Percentiles rank a stretch among this genome's conserved stretches.
Conservation (phyloP, 257 asterid species). For the Fraxinus americana region DNA sequence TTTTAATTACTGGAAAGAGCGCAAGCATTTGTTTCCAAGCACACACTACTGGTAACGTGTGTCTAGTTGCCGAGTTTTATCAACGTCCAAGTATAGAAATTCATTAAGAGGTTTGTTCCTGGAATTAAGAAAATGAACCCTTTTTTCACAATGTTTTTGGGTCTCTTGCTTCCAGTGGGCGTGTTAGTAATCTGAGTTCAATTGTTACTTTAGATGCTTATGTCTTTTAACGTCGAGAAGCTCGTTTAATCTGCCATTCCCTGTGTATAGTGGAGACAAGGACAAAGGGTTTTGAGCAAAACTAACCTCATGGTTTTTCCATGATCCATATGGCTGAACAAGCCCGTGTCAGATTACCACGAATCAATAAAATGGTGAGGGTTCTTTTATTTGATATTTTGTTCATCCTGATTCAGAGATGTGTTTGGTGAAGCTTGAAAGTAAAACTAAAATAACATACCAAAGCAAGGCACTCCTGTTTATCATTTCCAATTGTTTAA, state of each 20-base stretch:
- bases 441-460: not conserved
- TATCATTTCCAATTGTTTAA: too few species aligned
- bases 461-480: too few species aligned
- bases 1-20: too few species aligned
- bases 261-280: too few species aligned
- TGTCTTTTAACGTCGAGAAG: slow-evolving; percentile 67
- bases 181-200: slow-evolving; percentile 17
- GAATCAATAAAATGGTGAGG: too few species aligned
- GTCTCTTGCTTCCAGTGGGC: not conserved
- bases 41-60: not conserved
- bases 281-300: slow-evolving; percentile 1
- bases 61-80: not conserved
- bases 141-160: not conserved
- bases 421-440: too few species aligned
- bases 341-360: too few species aligned
- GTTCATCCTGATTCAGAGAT: too few species aligned
- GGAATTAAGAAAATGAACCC: not conserved
- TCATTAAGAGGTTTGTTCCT: not conserved
- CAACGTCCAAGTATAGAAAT: not conserved
- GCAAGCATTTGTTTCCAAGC: too few species aligned
- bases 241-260: slow-evolving; percentile 6
- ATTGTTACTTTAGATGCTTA: slow-evolving; percentile 62
- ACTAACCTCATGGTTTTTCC: too few species aligned
- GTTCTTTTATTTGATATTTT: too few species aligned
- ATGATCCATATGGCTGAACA: too few species aligned